These are phyloP conservation scores for Aspergillus spinulosporus DNA, from an alignment of 2,329 filamentous ascomycete species.

Conservation along the genomic window DNA sequence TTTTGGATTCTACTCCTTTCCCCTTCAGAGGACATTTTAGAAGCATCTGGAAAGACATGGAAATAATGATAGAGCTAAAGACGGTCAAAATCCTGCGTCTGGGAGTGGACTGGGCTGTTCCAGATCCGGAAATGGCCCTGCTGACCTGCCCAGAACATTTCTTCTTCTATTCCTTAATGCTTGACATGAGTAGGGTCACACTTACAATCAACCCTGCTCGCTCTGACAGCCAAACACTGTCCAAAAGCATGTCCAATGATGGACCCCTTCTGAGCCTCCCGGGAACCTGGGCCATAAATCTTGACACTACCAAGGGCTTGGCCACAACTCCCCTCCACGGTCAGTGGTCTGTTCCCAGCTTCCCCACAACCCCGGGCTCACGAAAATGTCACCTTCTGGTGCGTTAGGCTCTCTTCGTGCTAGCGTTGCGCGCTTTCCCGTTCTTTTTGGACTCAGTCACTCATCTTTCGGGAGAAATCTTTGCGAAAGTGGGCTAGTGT, in stretches of 20 bases:
- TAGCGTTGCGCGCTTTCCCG: background rate
- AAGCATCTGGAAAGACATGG: background rate
- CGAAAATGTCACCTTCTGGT: constrained; percentile 4
- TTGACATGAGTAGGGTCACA: background rate
- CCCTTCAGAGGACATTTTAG: background rate
- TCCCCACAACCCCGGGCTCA: constrained; percentile 13
- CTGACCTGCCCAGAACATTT: background rate
- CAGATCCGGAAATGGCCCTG: constrained; percentile 1
- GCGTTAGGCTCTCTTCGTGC: constrained; percentile 11
- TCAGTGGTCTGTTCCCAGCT: constrained; percentile 8
- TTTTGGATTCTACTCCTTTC: background rate
- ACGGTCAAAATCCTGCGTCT: background rate
- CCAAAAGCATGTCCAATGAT: constrained; percentile 7
- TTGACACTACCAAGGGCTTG: constrained; percentile 10
- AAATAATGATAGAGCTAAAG: background rate
- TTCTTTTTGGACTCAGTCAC: constrained; percentile 3
- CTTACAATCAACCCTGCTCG: background rate
- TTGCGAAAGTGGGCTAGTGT: constrained; percentile 13
- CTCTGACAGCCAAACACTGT: background rate
- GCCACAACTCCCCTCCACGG: constrained; percentile 2
- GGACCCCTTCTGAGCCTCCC: background rate
- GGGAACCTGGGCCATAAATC: background rate
- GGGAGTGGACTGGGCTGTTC: background rate
- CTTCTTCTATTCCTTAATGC: background rate
- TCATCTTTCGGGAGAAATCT: constrained; percentile 5